Conservation (phyloP, 2,329 filamentous ascomycete species). For the Drechslerella coelobrocha region DNA sequence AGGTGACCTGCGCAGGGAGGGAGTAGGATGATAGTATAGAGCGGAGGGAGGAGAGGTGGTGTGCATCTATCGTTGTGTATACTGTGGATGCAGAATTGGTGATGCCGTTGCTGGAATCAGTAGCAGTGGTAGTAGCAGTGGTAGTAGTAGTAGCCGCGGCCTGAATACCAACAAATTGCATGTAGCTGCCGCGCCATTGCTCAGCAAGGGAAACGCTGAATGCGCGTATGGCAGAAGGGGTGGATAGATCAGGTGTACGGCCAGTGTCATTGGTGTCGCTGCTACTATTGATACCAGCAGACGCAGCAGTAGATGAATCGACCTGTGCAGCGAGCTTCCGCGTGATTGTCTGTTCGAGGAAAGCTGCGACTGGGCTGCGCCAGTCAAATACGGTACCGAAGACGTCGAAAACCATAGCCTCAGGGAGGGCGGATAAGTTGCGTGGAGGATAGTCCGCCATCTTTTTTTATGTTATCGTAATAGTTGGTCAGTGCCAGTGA, state of each 20-base stretch:
- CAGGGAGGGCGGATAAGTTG: slow-evolving; percentile 57
- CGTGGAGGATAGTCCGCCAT: slow-evolving; percentile 52
- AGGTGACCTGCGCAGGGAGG: slow-evolving; percentile 68
- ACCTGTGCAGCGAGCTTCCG: slow-evolving; percentile 61
- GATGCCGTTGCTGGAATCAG: too few species aligned
- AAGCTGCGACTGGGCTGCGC: slow-evolving; percentile 70
- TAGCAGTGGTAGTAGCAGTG: not conserved
- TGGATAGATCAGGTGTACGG: slow-evolving; percentile 59
- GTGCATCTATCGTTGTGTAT: slow-evolving; percentile 76
- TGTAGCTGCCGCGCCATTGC: slow-evolving; percentile 73
- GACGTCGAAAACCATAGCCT: slow-evolving; percentile 75
- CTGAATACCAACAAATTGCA: slow-evolving; percentile 63
- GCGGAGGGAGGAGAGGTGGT: slow-evolving; percentile 70
- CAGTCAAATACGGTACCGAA: slow-evolving; percentile 84
- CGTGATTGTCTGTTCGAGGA: slow-evolving; percentile 64
- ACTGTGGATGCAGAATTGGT: slow-evolving; percentile 56
- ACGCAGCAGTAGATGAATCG: not conserved
- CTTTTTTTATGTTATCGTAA: not conserved
- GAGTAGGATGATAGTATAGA: slow-evolving; percentile 66
- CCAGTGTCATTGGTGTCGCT: slow-evolving; percentile 62
- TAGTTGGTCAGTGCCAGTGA: not conserved
- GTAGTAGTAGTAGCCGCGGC: slow-evolving; percentile 53
- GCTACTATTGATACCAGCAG: slow-evolving; percentile 59
- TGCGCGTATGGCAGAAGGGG: slow-evolving; percentile 62
- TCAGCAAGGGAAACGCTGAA: slow-evolving; percentile 73